phyloP scores from a whole-genome alignment of 306 rosid genomes.

The Acacia melanoxylon region DNA sequence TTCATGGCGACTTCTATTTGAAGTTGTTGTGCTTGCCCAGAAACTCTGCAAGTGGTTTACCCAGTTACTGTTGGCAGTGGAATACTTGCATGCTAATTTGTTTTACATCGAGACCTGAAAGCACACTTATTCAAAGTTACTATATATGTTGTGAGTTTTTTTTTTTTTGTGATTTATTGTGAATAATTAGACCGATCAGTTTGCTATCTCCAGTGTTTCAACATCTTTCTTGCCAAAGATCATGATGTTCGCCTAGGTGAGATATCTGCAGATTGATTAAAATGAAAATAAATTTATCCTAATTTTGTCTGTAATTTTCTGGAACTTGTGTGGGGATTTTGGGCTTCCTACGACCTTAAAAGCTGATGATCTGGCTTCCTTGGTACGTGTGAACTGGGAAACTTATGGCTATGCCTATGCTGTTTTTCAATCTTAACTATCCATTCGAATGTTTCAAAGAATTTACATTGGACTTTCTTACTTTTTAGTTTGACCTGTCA shows the following conservation, averaged over 20 bases:
- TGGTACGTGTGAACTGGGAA: constrained; percentile 58
- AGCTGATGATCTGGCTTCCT: constrained; percentile 96
- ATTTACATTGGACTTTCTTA: not conserved
- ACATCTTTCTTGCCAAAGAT: constrained; percentile 95
- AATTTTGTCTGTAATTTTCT: constrained; percentile 34
- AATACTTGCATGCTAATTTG: constrained; percentile 88
- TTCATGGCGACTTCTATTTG: constrained; percentile 30
- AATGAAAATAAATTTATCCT: constrained; percentile 27
- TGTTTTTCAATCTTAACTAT: not conserved
- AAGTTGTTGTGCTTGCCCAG: constrained; percentile 51
- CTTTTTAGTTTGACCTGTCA: not conserved
- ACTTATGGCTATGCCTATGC: constrained; percentile 23
- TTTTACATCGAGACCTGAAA: constrained; percentile 97
- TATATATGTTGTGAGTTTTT: not conserved
- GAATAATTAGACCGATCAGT: constrained; percentile 28
- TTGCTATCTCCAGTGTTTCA: constrained; percentile 76
- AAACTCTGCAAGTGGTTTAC: constrained; percentile 98
- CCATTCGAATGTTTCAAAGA: not conserved
- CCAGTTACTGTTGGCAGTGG: constrained; percentile 90
- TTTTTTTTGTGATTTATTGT: not conserved
- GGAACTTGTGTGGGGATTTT: constrained; percentile 64
- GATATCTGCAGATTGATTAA: constrained; percentile 34
- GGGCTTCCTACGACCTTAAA: constrained; percentile 96
- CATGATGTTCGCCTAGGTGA: constrained; percentile 94
- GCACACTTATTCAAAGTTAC: constrained; percentile 41